A percentile compares a stretch with the other conserved stretches of the same genome.
phyloP scores from a whole-genome alignment of 371 early-diverging fungal species.

The Batkoa obscura region DNA sequence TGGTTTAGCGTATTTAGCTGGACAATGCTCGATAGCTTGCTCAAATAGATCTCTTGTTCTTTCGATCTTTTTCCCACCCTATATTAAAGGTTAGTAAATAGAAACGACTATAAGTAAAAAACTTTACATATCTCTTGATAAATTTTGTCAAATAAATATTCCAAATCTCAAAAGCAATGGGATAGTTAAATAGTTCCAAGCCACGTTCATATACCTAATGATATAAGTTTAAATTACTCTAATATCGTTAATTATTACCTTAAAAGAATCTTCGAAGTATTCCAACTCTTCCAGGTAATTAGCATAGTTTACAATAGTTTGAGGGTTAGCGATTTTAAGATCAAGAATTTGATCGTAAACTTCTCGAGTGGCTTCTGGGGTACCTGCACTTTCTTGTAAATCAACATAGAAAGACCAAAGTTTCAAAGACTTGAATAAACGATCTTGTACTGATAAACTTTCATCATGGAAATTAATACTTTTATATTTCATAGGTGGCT shows the following conservation, averaged over 20 bases:
- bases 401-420: conserved; percentile 92
- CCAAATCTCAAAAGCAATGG: conserved; percentile 95
- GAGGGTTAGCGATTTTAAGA: conserved; percentile 85
- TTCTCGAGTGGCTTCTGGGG: conserved; percentile 58
- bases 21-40: conserved; percentile 76
- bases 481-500: conserved; percentile 26
- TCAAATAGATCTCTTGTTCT: conserved; percentile 90
- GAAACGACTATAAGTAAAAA: not conserved
- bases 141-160: conserved; percentile 83
- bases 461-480: conserved; percentile 37
- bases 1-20: conserved; percentile 67
- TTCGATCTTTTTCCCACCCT: conserved; percentile 72
- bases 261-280: conserved; percentile 87
- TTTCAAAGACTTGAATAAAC: conserved; percentile 75
- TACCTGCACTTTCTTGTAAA: conserved; percentile 80
- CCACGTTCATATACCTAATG: conserved; percentile 76
- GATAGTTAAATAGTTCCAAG: conserved; percentile 85
- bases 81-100: not conserved
- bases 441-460: conserved; percentile 47
- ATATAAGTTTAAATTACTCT: not conserved
- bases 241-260: conserved; percentile 12
- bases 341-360: conserved; percentile 87
- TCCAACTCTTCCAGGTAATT: conserved; percentile 70
- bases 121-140: conserved; percentile 51
- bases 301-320: conserved; percentile 85